Base-by-base conservation (phyloP, 2,329 filamentous ascomycete genomes). In the Cladorrhinum sp. region DNA sequence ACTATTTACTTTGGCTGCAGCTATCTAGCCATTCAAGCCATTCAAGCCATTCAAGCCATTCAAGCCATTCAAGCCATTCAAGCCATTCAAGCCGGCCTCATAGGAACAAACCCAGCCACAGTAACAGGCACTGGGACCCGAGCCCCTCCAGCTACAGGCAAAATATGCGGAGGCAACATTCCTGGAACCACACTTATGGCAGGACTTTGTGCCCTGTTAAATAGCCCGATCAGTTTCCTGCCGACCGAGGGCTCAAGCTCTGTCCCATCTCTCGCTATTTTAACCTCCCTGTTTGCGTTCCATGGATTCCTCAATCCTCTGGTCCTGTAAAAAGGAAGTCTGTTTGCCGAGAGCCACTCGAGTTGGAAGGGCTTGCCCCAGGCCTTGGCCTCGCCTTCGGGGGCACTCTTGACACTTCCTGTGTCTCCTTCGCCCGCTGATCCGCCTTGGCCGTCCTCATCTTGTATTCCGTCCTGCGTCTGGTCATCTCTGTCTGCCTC, bases 281-380 rank as follows among this genome's bases (percentile, higher is more conserved):
- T 98, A 64, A 98, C 91, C 72, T 98, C 94, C 57, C 94, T 82
- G 70, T 97, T 96, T 3, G 91, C 90, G 73, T 98, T 98, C 91
- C 92, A 96, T 0, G 92, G 90, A 72, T 98, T 98, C 33, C 93
- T 85, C 59, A 98, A 76, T 0, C 94, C 93, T 65, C 92, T 81
- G 0, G 93, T 96, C 49, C 90, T 86, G 73, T 95, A 96, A 72
- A 98, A 98, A 0, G 94, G 92, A 4, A 98, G 81, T 36, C 88
- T 84, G 58, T 84, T 86, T 4, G 90, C 96, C 12, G 91, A 96
- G 7, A 96, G 74, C 94, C 94, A 98, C 75, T 96, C 88, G 51
- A 98, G 84, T 68, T 87, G 86, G 79, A 98, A 98, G 0, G 93
- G 93, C 68, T 93, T 96, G 14, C 94, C 93, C 87, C 92, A 96